phyloP scores from a whole-genome alignment of 192 early-diverging fungal species.

The Radiomyces spectabilis region DNA sequence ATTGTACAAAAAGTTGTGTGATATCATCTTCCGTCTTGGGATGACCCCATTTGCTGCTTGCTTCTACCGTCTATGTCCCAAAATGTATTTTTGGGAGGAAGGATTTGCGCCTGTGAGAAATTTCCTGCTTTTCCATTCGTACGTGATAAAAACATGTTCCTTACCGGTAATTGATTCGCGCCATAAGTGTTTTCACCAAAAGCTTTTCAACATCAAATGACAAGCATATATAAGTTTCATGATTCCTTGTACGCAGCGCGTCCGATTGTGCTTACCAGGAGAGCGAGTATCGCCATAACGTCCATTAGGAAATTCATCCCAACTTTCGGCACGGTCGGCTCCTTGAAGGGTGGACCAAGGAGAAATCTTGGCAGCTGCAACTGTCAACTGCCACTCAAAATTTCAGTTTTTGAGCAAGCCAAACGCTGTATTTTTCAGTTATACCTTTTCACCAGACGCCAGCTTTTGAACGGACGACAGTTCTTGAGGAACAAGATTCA shows the following conservation, averaged over 20 bases:
- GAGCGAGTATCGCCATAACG: slow-evolving; percentile 81
- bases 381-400: too few relatives aligned
- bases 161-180: slow-evolving; percentile 41
- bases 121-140: too few relatives aligned
- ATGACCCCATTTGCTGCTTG: slow-evolving; percentile 56
- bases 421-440: too few relatives aligned
- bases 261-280: slow-evolving; percentile 46
- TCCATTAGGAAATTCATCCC: slow-evolving; percentile 92
- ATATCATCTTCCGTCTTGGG: slow-evolving; percentile 53
- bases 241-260: too few relatives aligned
- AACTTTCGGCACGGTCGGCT: slow-evolving; percentile 54
- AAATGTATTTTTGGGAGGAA: too few relatives aligned
- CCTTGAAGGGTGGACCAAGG: slow-evolving; percentile 5
- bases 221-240: too few relatives aligned
- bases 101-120: too few relatives aligned
- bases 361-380: slow-evolving; percentile 47
- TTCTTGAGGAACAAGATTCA: slow-evolving; percentile 51
- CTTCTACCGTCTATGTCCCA: slow-evolving; percentile 36
- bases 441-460: too few relatives aligned
- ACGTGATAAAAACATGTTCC: too few relatives aligned
- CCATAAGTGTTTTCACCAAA: slow-evolving; percentile 63
- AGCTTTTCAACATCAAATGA: slow-evolving; percentile 18
- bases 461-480: too few relatives aligned
- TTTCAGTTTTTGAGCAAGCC: too few relatives aligned
- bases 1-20: slow-evolving; percentile 54